phyloP scores from a whole-genome alignment of 495 filamentous ascomycete species.

The Aspergillus kassunensis region DNA sequence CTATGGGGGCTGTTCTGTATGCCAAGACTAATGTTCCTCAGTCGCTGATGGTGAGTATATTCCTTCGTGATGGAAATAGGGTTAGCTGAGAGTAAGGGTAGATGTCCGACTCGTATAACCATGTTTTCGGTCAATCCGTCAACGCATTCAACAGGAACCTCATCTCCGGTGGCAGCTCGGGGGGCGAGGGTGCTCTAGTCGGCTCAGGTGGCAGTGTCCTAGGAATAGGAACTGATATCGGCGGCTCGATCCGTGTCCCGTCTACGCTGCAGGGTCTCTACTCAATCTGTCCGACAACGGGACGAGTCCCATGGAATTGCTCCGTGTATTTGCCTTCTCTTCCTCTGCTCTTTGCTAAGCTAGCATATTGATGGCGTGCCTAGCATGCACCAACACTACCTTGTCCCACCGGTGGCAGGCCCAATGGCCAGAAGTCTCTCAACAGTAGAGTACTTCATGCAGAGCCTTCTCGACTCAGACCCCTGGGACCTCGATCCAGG shows the following conservation, averaged over 20 bases:
- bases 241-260: conserved; percentile 62
- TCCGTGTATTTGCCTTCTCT: conserved; percentile 19
- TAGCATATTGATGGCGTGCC: neutral
- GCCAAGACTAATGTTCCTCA: conserved; percentile 62
- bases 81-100: conserved; percentile 2
- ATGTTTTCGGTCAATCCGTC: conserved; percentile 47
- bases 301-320: conserved; percentile 50
- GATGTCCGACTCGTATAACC: conserved; percentile 54
- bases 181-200: conserved; percentile 64
- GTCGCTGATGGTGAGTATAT: conserved; percentile 42
- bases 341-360: neutral
- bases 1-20: conserved; percentile 51
- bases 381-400: conserved; percentile 27
- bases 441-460: conserved; percentile 41
- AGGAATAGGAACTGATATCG: conserved; percentile 68
- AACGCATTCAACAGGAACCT: conserved; percentile 55
- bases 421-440: conserved; percentile 41
- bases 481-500: conserved; percentile 43
- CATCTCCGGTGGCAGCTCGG: conserved; percentile 60
- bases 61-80: neutral
- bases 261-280: conserved; percentile 62
- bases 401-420: conserved; percentile 36
- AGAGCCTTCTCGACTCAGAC: conserved; percentile 27
- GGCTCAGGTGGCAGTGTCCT: conserved; percentile 54
- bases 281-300: conserved; percentile 58